A percentile compares a stretch with the other conserved stretches of the same genome.
Conservation (phyloP, 2,329 filamentous ascomycete genomes). For the Pyricularia sp. region DNA sequence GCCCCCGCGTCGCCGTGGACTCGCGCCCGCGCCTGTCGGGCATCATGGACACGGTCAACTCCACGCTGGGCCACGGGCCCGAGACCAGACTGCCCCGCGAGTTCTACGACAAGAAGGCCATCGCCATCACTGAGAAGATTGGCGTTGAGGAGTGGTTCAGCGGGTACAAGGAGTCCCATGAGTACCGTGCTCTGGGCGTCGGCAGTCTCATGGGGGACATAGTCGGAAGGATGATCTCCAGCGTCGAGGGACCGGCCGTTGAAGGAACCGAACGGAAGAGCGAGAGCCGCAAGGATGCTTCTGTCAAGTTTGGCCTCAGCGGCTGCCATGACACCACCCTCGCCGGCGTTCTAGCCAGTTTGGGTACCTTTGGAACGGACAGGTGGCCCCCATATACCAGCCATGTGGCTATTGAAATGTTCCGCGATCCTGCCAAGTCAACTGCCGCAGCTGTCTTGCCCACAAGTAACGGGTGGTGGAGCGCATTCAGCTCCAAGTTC, state of each 20-base stretch:
- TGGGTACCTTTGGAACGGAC: constrained; percentile 66
- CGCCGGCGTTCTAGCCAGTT: constrained; percentile 63
- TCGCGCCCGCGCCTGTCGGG: constrained; percentile 75
- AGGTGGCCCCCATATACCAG: constrained; percentile 92
- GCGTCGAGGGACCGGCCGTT: constrained; percentile 47
- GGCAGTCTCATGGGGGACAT: constrained; percentile 79
- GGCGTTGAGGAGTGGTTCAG: constrained; percentile 87
- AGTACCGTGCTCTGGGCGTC: constrained; percentile 86
- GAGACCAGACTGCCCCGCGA: constrained; percentile 69
- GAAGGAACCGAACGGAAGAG: not conserved
- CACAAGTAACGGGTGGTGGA: not conserved
- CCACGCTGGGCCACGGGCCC: constrained; percentile 75
- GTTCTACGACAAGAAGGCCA: constrained; percentile 74
- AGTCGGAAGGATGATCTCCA: constrained; percentile 63
- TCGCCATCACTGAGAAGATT: constrained; percentile 63
- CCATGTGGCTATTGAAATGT: constrained; percentile 85
- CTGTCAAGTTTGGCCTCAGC: constrained; percentile 65
- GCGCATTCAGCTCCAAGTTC: not conserved
- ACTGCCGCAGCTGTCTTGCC: not conserved
- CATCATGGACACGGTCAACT: constrained; percentile 90
- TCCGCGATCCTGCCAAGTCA: constrained; percentile 30
- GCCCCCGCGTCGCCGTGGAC: constrained; percentile 67
- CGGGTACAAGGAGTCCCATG: constrained; percentile 73
- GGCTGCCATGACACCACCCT: constrained; percentile 94
- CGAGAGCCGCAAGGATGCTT: constrained; percentile 18